Conservation (phyloP, 2,329 filamentous ascomycete species). For the Fusarium nematophilum region DNA sequence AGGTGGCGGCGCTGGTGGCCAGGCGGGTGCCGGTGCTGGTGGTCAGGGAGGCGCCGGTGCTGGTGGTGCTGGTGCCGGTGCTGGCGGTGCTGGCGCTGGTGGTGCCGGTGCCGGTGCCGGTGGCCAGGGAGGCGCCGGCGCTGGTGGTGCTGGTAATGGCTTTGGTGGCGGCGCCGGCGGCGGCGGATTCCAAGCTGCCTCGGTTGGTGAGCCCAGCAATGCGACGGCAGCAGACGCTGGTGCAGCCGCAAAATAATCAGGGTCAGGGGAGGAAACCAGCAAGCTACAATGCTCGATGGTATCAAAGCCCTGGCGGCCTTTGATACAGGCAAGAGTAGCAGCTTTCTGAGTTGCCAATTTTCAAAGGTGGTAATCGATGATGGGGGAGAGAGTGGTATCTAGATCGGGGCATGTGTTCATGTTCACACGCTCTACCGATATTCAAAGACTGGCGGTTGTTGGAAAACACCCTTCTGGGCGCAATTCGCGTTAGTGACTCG, state of each 20-base stretch:
- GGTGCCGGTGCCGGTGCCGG: too few species aligned
- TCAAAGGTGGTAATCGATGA: constrained; percentile 60
- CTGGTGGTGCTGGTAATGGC: not conserved
- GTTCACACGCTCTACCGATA: constrained; percentile 22
- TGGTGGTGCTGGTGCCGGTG: too few species aligned
- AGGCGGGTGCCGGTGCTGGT: too few species aligned
- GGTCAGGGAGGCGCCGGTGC: too few species aligned
- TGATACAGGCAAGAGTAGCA: constrained; percentile 58
- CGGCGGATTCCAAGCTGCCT: constrained; percentile 33
- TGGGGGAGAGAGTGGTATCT: constrained; percentile 22
- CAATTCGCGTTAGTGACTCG: constrained; percentile 23
- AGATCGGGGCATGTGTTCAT: constrained; percentile 26
- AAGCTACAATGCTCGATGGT: constrained; percentile 59
- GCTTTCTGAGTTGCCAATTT: constrained; percentile 65
- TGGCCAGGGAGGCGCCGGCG: constrained; percentile 1
- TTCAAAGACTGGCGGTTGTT: constrained; percentile 14
- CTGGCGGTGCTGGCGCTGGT: too few species aligned
- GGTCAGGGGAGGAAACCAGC: constrained; percentile 44
- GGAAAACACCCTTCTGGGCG: constrained; percentile 11
- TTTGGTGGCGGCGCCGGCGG: constrained; percentile 9
- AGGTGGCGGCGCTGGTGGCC: not conserved
- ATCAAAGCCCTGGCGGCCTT: constrained; percentile 62
- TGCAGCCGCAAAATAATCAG: constrained; percentile 29
- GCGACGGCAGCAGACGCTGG: constrained; percentile 24
- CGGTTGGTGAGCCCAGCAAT: constrained; percentile 23